Evolutionary conservation across 305 asterid genomes (phyloP).

Genomic region (Fraxinus albicans): DNA sequence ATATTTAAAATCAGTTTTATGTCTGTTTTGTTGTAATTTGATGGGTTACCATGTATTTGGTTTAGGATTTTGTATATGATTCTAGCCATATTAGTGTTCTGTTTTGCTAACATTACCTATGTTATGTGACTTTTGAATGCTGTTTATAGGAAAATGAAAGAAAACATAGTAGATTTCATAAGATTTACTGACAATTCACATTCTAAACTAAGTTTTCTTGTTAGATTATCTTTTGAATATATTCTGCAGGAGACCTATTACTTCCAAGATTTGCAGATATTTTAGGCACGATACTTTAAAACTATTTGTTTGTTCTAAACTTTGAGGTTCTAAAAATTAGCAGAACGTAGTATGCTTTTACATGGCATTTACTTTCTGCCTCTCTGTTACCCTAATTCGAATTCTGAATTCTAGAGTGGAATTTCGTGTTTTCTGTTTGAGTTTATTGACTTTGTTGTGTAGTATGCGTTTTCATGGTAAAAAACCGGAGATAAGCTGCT

Average conservation of each 20-base stretch:
- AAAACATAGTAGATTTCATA: background rate
- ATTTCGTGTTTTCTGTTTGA: background rate
- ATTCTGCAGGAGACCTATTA: background rate
- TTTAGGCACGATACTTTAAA: background rate
- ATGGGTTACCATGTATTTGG: background rate
- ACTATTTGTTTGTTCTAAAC: background rate
- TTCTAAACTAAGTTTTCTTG: background rate
- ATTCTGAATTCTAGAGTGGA: background rate
- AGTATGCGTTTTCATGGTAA: background rate
- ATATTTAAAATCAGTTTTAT: background rate
- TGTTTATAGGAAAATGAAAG: background rate
- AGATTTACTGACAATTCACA: background rate
- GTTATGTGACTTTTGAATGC: background rate
- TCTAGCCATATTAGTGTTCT: background rate
- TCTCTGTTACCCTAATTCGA: background rate
- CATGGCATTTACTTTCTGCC: background rate
- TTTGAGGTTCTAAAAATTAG: background rate
- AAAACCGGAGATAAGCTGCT: background rate
- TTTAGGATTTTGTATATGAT: background rate
- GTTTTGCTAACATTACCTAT: background rate
- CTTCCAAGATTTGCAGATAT: background rate
- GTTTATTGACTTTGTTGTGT: background rate
- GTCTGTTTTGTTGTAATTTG: background rate
- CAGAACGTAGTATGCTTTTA: background rate
- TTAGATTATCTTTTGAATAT: background rate